phyloP scores from a whole-genome alignment of 495 filamentous ascomycete species.

The Melanomma pulvis-pyrius region DNA sequence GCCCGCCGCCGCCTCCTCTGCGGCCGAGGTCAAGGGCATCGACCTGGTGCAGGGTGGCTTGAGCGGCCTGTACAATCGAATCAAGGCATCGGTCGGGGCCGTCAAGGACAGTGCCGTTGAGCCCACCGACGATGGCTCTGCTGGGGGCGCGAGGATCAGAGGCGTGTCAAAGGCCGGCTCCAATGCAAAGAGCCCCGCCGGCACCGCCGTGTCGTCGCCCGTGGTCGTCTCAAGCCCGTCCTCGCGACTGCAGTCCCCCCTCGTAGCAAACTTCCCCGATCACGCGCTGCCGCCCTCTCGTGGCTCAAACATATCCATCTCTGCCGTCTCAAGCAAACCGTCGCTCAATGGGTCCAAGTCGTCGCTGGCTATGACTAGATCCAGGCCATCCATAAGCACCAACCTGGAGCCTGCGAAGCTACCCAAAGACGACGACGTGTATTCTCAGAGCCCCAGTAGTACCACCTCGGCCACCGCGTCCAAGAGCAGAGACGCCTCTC shows the following conservation, averaged over 20 bases:
- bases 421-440: constrained; percentile 10
- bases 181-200: constrained; percentile 28
- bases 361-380: constrained; percentile 19
- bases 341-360: constrained; percentile 29
- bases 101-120: constrained; percentile 55
- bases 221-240: constrained; percentile 37
- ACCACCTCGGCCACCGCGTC: background rate
- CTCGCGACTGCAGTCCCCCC: constrained; percentile 38
- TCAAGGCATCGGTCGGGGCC: constrained; percentile 75
- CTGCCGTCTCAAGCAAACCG: constrained; percentile 19
- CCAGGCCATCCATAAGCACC: constrained; percentile 20
- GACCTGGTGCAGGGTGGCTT: constrained; percentile 79
- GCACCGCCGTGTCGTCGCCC: constrained; percentile 38
- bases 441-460: constrained; percentile 5
- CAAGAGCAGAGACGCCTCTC: background rate
- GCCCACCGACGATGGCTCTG: constrained; percentile 19
- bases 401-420: constrained; percentile 13
- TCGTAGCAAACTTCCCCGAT: constrained; percentile 33
- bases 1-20: constrained; percentile 57
- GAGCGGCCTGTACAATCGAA: constrained; percentile 80
- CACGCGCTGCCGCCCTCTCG: constrained; percentile 26
- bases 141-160: constrained; percentile 34
- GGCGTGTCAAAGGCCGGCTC: constrained; percentile 2
- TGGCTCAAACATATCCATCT: constrained; percentile 29
- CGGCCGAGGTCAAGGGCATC: constrained; percentile 66